phyloP scores from a whole-genome alignment of 1,284 basidiomycete genomes.

The Porogramme epimiltina region DNA sequence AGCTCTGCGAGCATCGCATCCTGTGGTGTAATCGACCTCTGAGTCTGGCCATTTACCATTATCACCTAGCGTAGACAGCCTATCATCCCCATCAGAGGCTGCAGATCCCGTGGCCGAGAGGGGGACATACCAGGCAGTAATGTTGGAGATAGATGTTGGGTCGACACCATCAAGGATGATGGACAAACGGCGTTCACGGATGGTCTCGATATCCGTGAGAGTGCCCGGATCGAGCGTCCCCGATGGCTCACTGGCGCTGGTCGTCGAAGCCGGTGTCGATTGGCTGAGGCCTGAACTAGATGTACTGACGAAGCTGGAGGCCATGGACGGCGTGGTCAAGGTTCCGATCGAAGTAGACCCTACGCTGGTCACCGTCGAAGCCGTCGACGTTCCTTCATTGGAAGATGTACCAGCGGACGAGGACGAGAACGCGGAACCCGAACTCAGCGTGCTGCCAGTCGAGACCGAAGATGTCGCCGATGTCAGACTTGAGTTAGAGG shows the following conservation, averaged over 20 bases:
- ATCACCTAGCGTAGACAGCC: conserved; percentile 45
- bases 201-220: conserved; percentile 20
- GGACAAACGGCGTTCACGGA: conserved; percentile 24
- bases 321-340: not conserved
- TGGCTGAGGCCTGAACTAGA: not conserved
- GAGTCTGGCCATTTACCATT: conserved; percentile 59
- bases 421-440: no score
- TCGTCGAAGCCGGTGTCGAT: not conserved
- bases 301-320: not conserved
- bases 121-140: conserved; percentile 8
- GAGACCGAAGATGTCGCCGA: no score
- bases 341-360: not conserved
- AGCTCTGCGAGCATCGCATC: conserved; percentile 58
- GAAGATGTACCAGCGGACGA: no score
- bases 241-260: conserved; percentile 3
- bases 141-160: not conserved
- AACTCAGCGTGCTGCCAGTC: no score
- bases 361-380: no score
- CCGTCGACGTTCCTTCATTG: no score
- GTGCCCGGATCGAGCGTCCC: conserved; percentile 13
- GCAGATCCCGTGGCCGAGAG: not conserved
- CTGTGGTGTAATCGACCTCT: conserved; percentile 58
- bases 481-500: no score
- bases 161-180: conserved; percentile 23
- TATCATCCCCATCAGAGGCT: conserved; percentile 18